Base-by-base conservation (phyloP, 805 yeast genomes). In the Yamadazyma endophytica region DNA sequence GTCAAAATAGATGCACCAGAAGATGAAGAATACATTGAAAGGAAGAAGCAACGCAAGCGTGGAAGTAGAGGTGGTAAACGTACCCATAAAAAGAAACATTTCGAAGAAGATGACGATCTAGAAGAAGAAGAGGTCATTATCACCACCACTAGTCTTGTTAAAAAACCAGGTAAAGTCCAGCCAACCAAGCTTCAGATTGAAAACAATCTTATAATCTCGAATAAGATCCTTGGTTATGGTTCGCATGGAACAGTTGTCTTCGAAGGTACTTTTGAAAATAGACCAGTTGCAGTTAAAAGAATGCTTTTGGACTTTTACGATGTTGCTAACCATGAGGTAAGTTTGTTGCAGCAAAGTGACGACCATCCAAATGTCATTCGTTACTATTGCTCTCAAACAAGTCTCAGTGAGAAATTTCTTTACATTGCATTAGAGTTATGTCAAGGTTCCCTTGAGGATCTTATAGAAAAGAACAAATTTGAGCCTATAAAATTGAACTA, bases 161-260 rank as follows among this genome's bases (percentile, higher is more conserved):
- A 56, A 32, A 32, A 50, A 8, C 19, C 14, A 33, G 22, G 33
- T 9, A 45, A 48, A 33, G 17, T 43, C 28, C 47, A 55, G 46
- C 40, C 42, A 24, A 55, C 51, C 40, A 60, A 52, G 36, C 56
- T 66, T 13, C 68, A 63, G 35, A 61, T 61, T 22, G 62, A 71
- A 31, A 75, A 69, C 31, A 77, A 73, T 35, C 56, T 86, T 40
- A 62, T 69, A 0, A 73, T 90, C 3, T 75, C 94, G 0, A 82
- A 82, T 40, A 75, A 71, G 17, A 72, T 88, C n/a, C 60, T 92
- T 30, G 98, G 98, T 1, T 87, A 86, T 53, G 98, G 98, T 1
- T 86, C 96, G 1, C 96, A 89, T 46, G 98, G 98, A 17, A 92
- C 98, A 0, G 87, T 90, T 17, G 98, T 92, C 1, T 87, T 78